phyloP scores from a whole-genome alignment of 2,329 filamentous ascomycete species.

The Colletotrichum godetiae region DNA sequence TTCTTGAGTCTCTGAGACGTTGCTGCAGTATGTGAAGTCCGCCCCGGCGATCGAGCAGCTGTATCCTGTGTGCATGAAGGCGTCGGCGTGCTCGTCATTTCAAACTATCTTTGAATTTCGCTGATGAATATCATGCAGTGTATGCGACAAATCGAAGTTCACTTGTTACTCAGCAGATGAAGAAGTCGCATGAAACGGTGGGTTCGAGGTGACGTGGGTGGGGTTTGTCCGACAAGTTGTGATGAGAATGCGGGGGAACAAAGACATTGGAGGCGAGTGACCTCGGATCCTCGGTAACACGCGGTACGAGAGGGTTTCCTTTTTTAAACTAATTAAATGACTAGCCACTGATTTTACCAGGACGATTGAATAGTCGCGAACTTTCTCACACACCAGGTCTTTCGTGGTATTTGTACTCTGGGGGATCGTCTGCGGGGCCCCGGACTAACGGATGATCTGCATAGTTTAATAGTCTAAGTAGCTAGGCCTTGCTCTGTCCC shows the following conservation, averaged over 20 bases:
- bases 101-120: background rate
- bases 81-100: background rate
- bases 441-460: too few relatives aligned
- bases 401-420: background rate
- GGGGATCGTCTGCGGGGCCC: background rate
- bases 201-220: background rate
- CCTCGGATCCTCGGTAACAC: background rate
- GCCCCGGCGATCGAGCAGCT: background rate
- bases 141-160: background rate
- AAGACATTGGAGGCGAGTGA: background rate
- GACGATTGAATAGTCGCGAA: background rate
- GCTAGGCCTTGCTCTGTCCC: background rate
- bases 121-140: background rate
- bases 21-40: background rate
- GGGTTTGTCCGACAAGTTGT: background rate
- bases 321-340: background rate
- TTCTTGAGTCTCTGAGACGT: slow-evolving; percentile 40
- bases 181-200: background rate
- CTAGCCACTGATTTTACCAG: background rate
- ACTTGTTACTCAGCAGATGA: background rate
- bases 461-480: background rate
- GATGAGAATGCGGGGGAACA: background rate
- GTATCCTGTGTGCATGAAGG: background rate
- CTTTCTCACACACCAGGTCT: background rate
- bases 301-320: background rate